Evolutionary conservation across 768 basidiomycete genomes (phyloP).

Genomic region (Coprinopsis sp.): DNA sequence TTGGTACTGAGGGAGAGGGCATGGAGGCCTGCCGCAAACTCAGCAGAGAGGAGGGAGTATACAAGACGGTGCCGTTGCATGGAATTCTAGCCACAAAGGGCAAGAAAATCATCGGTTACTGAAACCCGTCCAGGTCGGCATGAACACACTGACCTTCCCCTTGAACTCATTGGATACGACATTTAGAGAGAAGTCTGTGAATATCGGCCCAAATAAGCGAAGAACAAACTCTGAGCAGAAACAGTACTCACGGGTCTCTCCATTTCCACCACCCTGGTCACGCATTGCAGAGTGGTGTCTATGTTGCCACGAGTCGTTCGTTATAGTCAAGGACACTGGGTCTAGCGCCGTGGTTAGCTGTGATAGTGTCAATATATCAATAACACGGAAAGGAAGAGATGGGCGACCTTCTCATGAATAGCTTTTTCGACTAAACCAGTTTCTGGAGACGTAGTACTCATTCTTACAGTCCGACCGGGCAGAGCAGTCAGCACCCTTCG

Average conservation of each 20-base stretch:
- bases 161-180: constrained; percentile 69
- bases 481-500: neutral
- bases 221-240: constrained; percentile 12
- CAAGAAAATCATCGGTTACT: constrained; percentile 2
- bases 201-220: neutral
- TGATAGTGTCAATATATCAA: constrained; percentile 10
- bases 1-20: constrained; percentile 73
- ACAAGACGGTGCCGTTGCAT: constrained; percentile 83
- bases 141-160: constrained; percentile 53
- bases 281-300: constrained; percentile 82
- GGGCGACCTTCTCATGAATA: constrained; percentile 54
- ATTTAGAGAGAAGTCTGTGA: constrained; percentile 69
- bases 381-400: constrained; percentile 16
- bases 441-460: constrained; percentile 9
- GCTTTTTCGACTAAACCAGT: constrained; percentile 52
- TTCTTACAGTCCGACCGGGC: constrained; percentile 8
- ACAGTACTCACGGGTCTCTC: constrained; percentile 73
- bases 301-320: constrained; percentile 83
- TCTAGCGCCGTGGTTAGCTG: constrained; percentile 60
- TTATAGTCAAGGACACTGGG: constrained; percentile 61
- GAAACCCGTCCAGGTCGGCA: neutral
- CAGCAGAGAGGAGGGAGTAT: constrained; percentile 65
- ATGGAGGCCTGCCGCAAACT: constrained; percentile 68
- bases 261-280: constrained; percentile 57
- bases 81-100: constrained; percentile 43